A percentile compares a stretch with the other conserved stretches of the same genome.
Evolutionary conservation across 225 moss, liverwort and hornwort species (phyloP).

Genomic region (Physcomitrium patens): DNA sequence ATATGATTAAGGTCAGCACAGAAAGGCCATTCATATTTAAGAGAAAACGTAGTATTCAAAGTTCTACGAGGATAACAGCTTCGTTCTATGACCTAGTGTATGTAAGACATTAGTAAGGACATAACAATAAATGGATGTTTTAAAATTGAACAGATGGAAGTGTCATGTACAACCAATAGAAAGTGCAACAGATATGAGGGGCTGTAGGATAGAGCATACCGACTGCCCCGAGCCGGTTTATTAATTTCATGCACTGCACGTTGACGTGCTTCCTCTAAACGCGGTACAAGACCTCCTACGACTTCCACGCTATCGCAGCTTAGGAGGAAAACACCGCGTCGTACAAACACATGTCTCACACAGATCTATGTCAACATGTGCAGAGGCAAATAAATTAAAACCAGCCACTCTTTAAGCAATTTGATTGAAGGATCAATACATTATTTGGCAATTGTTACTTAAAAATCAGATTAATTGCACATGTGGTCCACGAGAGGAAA

Average conservation of each 20-base stretch:
- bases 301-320: slow-evolving; percentile 82
- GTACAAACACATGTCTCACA: slow-evolving; percentile 74
- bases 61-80: neutral
- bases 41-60: no score
- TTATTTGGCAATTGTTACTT: neutral
- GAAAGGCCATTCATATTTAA: no score
- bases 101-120: neutral
- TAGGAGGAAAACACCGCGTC: slow-evolving; percentile 79
- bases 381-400: no score
- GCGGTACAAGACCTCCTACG: slow-evolving; percentile 83
- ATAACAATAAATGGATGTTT: slow-evolving; percentile 6
- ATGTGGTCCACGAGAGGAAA: neutral
- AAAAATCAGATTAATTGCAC: neutral
- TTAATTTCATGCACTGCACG: slow-evolving; percentile 84
- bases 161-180: slow-evolving; percentile 6
- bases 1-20: neutral
- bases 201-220: slow-evolving; percentile 47
- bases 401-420: no score
- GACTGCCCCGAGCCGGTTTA: slow-evolving; percentile 91
- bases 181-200: slow-evolving; percentile 12
- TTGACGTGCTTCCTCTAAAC: slow-evolving; percentile 80
- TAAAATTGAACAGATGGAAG: neutral
- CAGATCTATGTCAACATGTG: slow-evolving; percentile 36
- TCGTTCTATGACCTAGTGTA: neutral
- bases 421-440: neutral